Conservation (phyloP, 805 yeast species). For the Barnettozyma populi region DNA sequence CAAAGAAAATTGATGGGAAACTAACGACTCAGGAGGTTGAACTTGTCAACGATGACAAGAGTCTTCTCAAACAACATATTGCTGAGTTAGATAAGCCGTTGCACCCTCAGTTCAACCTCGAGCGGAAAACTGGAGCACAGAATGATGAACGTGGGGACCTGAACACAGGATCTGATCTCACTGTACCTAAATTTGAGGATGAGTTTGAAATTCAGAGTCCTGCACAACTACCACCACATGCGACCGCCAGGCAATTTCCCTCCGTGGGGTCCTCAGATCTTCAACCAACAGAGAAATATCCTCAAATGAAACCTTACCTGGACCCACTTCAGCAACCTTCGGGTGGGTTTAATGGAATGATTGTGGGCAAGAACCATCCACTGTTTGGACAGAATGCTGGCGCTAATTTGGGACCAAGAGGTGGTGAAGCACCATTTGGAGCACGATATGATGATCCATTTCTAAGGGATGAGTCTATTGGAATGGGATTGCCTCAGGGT, state of each 20-base stretch:
- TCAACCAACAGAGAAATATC: slow-evolving; percentile 43
- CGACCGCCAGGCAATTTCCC: slow-evolving; percentile 14
- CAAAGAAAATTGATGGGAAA: neutral
- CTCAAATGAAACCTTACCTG: slow-evolving; percentile 36
- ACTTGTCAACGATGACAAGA: neutral
- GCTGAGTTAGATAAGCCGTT: neutral
- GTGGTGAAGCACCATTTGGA: slow-evolving; percentile 2
- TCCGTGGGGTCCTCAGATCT: slow-evolving; percentile 47
- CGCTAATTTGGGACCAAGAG: neutral
- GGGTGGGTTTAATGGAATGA: slow-evolving; percentile 42
- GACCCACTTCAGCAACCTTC: slow-evolving; percentile 32
- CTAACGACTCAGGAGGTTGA: neutral
- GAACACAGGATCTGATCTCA: neutral
- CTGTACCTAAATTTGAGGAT: slow-evolving; percentile 48
- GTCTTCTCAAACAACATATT: neutral
- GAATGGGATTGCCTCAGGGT: slow-evolving; percentile 11
- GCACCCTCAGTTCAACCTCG: neutral
- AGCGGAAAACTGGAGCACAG: neutral
- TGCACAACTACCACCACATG: neutral
- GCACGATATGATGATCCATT: slow-evolving; percentile 8
- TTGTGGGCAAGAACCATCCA: slow-evolving; percentile 47
- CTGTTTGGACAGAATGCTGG: slow-evolving; percentile 28
- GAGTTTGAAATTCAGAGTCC: slow-evolving; percentile 36
- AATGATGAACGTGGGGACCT: neutral
- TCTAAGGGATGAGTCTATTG: slow-evolving; percentile 3